phyloP scores from a whole-genome alignment of 306 rosid genomes.

The Senna tora region DNA sequence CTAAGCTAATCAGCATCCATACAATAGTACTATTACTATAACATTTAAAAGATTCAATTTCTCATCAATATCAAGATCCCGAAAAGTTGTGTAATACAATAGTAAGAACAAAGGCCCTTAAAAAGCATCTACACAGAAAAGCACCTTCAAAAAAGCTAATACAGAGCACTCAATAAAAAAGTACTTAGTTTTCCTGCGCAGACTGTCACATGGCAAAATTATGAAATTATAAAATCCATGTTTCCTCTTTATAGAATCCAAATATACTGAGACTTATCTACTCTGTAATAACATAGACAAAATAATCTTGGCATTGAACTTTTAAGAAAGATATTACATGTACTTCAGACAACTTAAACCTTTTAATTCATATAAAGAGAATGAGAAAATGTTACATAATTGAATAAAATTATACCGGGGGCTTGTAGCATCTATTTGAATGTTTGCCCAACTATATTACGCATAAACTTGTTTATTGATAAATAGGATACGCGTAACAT shows the following conservation, averaged over 20 bases:
- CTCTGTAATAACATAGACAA: background rate
- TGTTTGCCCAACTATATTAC: background rate
- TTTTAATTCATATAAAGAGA: constrained; percentile 8
- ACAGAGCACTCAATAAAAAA: background rate
- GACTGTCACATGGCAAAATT: background rate
- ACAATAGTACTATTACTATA: background rate
- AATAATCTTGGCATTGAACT: constrained; percentile 15
- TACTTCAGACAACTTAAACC: background rate
- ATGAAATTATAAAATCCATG: background rate
- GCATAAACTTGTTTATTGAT: background rate
- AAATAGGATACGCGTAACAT: background rate
- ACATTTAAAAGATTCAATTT: constrained; percentile 16
- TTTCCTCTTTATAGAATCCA: background rate
- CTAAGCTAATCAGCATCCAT: constrained; percentile 15
- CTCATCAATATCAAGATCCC: constrained; percentile 11
- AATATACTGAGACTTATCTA: background rate
- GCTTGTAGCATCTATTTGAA: background rate
- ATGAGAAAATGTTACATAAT: background rate
- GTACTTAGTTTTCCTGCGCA: background rate
- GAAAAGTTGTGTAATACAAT: background rate
- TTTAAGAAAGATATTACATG: background rate
- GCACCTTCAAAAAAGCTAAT: background rate
- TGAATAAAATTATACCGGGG: background rate
- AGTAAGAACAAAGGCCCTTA: constrained; percentile 10
- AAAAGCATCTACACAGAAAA: background rate